Base-by-base conservation (phyloP, 768 basidiomycete genomes). In the Pisolithus microcarpus region DNA sequence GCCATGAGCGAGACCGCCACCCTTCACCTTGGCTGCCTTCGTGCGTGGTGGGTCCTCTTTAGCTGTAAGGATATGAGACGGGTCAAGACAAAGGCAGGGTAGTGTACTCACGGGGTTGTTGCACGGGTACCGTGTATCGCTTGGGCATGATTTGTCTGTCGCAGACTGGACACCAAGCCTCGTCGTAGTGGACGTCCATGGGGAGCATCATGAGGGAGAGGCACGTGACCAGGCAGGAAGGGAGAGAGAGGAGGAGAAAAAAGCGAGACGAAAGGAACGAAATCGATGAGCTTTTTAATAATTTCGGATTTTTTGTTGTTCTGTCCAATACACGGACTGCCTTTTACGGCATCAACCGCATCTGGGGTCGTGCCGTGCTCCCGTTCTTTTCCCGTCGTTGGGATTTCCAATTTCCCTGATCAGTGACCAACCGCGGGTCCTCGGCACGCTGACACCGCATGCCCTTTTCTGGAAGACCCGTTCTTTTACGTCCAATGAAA, bases 81-180 rank as follows among this genome's bases (percentile, higher is more conserved):
- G n/a, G n/a, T n/a, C n/a, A n/a, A n/a, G 5, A 26, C 26, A 26
- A 73, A 64, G 40, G 67, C 53, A 47, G 62, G 46, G 51, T 23
- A 23, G 4, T 63, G 39, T 52, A 46, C 18, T 54, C 50, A 21
- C 48, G 58, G 13, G 56, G 67, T 24, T 26, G 26, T 26, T 62
- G 57, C 50, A 80, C 61, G 30, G 78, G 66, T 51, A 87, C 75
- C 11, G 73, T 74, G 56, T 69, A 71, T 56, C 85, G 83, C 63
- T 87, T 87, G n/a, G 89, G 88, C n/a, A 79, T 70, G 57, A 91
- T 89, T 56, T 84, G 83, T 58, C 79, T 73, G 60, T 82, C 78
- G 73, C 89, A 91, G 61, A 79, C 80, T 46, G 85, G 85, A 76
- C 88, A 91, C 84, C 85, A 91, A 50, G 81, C 72, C 55, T 82